phyloP scores from a whole-genome alignment of 352 stramenopile genomes.

The Thalassiosira sp. region DNA sequence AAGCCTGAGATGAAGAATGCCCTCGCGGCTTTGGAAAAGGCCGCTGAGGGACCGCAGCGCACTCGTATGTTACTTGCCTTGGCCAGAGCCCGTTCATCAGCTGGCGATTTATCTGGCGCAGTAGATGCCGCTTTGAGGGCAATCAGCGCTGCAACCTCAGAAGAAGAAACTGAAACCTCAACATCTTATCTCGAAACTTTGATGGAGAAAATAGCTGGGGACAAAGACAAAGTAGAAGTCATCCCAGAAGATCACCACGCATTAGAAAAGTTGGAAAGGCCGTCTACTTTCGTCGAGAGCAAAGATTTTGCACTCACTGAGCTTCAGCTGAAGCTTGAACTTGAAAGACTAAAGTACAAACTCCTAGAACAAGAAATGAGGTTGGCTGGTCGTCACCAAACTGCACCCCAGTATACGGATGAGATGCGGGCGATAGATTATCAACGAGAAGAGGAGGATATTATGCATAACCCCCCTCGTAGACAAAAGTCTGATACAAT shows the following conservation, averaged over 20 bases:
- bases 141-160: slow-evolving; percentile 20
- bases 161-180: slow-evolving; percentile 39
- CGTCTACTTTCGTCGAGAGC: slow-evolving; percentile 11
- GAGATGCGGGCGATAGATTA: slow-evolving; percentile 23
- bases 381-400: slow-evolving; percentile 5
- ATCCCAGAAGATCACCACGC: slow-evolving; percentile 4
- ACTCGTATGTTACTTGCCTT: slow-evolving; percentile 47
- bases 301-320: slow-evolving; percentile 39
- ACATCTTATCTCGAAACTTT: slow-evolving; percentile 50
- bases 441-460: slow-evolving; percentile 8
- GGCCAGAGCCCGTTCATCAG: slow-evolving; percentile 42
- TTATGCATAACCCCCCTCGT: not conserved
- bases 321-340: slow-evolving; percentile 49
- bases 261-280: slow-evolving; percentile 1
- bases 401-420: slow-evolving; percentile 16
- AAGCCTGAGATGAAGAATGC: slow-evolving; percentile 37
- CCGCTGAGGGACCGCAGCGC: slow-evolving; percentile 29
- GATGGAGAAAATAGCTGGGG: slow-evolving; percentile 29
- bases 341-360: slow-evolving; percentile 56
- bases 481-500: slow-evolving; percentile 3
- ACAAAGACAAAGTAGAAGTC: not conserved
- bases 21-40: slow-evolving; percentile 48
- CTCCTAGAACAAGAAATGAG: slow-evolving; percentile 57
- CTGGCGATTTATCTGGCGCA: slow-evolving; percentile 37
- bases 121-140: slow-evolving; percentile 44